phyloP scores from a whole-genome alignment of 2,329 filamentous ascomycete species.

The Diplodia scrobiculata region DNA sequence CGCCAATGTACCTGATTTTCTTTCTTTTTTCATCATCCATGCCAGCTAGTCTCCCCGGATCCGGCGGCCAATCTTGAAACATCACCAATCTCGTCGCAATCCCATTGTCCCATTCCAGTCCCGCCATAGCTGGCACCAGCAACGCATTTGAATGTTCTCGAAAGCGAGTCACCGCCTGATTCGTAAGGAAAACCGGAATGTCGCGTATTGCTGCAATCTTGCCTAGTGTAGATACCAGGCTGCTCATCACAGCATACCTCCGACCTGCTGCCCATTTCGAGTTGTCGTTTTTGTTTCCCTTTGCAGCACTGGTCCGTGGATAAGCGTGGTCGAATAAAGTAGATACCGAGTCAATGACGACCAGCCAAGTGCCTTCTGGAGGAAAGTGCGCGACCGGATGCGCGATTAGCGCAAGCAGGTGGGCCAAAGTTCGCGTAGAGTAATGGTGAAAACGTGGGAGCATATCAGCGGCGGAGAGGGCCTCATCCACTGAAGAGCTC shows the following conservation, averaged over 20 bases:
- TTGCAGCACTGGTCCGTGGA: constrained; percentile 57
- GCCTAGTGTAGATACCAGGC: constrained; percentile 62
- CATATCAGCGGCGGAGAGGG: constrained; percentile 36
- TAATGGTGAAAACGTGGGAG: constrained; percentile 66
- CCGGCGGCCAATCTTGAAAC: constrained; percentile 68
- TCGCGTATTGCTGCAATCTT: constrained; percentile 74
- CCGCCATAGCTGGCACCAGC: constrained; percentile 73
- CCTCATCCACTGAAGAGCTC: constrained; percentile 18
- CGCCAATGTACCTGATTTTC: constrained; percentile 47
- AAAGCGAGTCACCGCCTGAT: constrained; percentile 81
- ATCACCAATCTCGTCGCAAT: constrained; percentile 73
- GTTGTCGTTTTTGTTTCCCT: constrained; percentile 48
- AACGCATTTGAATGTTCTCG: constrained; percentile 66
- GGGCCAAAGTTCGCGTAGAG: constrained; percentile 59
- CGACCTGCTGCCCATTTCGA: constrained; percentile 54
- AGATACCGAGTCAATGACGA: constrained; percentile 79
- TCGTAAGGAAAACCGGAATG: constrained; percentile 73
- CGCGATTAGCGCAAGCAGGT: constrained; percentile 71
- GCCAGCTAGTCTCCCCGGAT: constrained; percentile 37
- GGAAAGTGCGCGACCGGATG: constrained; percentile 67
- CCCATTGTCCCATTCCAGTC: constrained; percentile 76
- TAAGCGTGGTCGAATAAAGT: constrained; percentile 76
- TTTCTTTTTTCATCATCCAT: constrained; percentile 39
- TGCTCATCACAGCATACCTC: constrained; percentile 65
- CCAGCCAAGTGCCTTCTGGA: constrained; percentile 62